Evolutionary conservation across 208 protist species (phyloP).

Genomic region (Acanthamoeba comandoni): DNA sequence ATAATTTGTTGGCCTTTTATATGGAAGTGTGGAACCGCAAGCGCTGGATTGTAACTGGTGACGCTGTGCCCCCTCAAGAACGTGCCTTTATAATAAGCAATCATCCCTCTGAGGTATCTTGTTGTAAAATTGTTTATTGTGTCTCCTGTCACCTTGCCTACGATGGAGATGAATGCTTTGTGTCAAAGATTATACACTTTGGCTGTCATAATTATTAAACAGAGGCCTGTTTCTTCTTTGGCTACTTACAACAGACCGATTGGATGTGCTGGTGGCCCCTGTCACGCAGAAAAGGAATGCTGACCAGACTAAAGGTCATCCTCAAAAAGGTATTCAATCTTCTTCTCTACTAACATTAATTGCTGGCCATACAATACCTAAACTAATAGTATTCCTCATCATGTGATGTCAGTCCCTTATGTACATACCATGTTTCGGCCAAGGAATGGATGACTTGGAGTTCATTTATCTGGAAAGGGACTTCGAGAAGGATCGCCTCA

Average conservation of each 20-base stretch:
- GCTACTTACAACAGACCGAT: neutral
- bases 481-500: slow-evolving; percentile 57
- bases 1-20: slow-evolving; percentile 53
- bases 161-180: neutral
- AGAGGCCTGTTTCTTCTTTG: neutral
- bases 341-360: neutral
- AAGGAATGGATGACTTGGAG: slow-evolving; percentile 68
- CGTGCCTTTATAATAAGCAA: slow-evolving; percentile 71
- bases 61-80: slow-evolving; percentile 56
- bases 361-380: neutral
- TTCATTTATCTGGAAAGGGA: slow-evolving; percentile 68
- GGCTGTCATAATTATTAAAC: slow-evolving; percentile 1
- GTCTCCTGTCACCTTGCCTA: neutral
- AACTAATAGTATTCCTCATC: neutral
- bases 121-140: no score
- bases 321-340: slow-evolving; percentile 60
- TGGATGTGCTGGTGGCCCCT: slow-evolving; percentile 74
- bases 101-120: slow-evolving; percentile 57
- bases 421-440: slow-evolving; percentile 56
- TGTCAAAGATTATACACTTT: neutral
- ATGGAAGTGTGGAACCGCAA: slow-evolving; percentile 68
- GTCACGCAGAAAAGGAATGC: slow-evolving; percentile 53
- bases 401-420: neutral
- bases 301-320: slow-evolving; percentile 67
- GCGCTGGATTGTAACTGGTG: slow-evolving; percentile 34